Evolutionary conservation across 2,329 filamentous ascomycete genomes (phyloP).

Genomic region (Tolypocladium ophioglossoides): DNA sequence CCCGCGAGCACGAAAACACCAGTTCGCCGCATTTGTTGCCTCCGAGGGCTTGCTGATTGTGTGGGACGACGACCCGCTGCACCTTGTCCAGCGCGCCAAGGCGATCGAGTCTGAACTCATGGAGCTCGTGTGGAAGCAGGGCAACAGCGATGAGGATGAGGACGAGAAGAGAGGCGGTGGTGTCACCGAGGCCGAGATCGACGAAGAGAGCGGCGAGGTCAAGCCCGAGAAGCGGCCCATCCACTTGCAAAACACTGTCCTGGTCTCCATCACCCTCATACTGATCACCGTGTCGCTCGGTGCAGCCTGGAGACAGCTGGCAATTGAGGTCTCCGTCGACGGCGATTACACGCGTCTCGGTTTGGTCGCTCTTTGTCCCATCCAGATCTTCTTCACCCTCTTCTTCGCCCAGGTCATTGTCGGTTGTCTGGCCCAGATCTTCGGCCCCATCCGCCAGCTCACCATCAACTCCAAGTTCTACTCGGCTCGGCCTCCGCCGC

Average conservation of each 20-base stretch:
- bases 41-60: conserved; percentile 62
- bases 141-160: conserved; percentile 41
- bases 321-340: conserved; percentile 58
- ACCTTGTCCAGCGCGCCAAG: conserved; percentile 58
- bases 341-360: conserved; percentile 50
- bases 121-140: conserved; percentile 63
- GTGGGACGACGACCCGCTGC: conserved; percentile 71
- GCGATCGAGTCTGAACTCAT: conserved; percentile 67
- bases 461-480: conserved; percentile 72
- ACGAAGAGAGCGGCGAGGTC: conserved; percentile 60
- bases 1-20: conserved; percentile 61
- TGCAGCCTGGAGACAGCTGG: conserved; percentile 58
- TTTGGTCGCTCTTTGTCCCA: conserved; percentile 54
- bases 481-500: conserved; percentile 58
- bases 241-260: conserved; percentile 58
- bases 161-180: conserved; percentile 38
- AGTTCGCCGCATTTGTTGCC: conserved; percentile 71
- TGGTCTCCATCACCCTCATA: conserved; percentile 56
- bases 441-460: conserved; percentile 66
- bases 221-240: conserved; percentile 55
- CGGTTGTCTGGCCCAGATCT: conserved; percentile 63
- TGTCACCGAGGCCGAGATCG: conserved; percentile 45
- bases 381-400: conserved; percentile 72
- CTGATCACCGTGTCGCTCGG: conserved; percentile 58
- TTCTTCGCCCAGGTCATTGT: conserved; percentile 74